Evolutionary conservation across 1,284 basidiomycete species (phyloP).

Genomic region (Porodaedalea pini): DNA sequence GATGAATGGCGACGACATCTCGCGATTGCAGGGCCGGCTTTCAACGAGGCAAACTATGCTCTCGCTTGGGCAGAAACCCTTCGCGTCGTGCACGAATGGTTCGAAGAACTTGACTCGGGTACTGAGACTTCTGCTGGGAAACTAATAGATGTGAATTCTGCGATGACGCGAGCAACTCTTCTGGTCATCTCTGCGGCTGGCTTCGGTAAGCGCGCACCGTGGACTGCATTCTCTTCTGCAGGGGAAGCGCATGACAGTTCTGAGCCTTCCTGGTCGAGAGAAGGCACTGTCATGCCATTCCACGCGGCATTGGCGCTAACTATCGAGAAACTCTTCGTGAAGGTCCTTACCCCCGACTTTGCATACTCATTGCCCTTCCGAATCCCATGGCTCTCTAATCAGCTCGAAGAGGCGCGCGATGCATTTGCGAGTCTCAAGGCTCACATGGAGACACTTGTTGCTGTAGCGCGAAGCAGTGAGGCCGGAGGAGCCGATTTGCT

Average conservation of each 20-base stretch:
- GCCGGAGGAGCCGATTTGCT: slow-evolving; percentile 3
- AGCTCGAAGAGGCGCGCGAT: slow-evolving; percentile 8
- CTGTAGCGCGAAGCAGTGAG: not conserved
- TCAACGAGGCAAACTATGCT: slow-evolving; percentile 23
- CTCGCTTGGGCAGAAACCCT: slow-evolving; percentile 22
- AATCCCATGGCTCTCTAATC: slow-evolving; percentile 7
- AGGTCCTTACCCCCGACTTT: slow-evolving; percentile 14
- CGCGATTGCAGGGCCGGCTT: slow-evolving; percentile 22
- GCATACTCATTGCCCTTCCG: slow-evolving; percentile 13
- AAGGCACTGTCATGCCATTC: slow-evolving; percentile 21
- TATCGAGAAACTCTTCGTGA: slow-evolving; percentile 22
- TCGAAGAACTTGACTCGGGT: slow-evolving; percentile 18
- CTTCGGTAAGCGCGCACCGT: slow-evolving; percentile 19
- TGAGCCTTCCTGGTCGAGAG: too few relatives aligned
- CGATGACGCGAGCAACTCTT: slow-evolving; percentile 17
- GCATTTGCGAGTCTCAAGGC: slow-evolving; percentile 8
- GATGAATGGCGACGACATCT: slow-evolving; percentile 30
- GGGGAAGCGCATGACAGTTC: too few relatives aligned
- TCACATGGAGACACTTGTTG: slow-evolving; percentile 12
- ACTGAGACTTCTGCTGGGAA: slow-evolving; percentile 12
- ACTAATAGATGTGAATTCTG: slow-evolving; percentile 16
- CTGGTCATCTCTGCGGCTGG: slow-evolving; percentile 22
- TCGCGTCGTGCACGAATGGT: slow-evolving; percentile 23
- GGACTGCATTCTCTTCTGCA: slow-evolving; percentile 2
- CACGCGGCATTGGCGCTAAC: slow-evolving; percentile 22